Evolutionary conservation across 192 early-diverging fungal species (phyloP).

Genomic region (Coemansia reversa): DNA sequence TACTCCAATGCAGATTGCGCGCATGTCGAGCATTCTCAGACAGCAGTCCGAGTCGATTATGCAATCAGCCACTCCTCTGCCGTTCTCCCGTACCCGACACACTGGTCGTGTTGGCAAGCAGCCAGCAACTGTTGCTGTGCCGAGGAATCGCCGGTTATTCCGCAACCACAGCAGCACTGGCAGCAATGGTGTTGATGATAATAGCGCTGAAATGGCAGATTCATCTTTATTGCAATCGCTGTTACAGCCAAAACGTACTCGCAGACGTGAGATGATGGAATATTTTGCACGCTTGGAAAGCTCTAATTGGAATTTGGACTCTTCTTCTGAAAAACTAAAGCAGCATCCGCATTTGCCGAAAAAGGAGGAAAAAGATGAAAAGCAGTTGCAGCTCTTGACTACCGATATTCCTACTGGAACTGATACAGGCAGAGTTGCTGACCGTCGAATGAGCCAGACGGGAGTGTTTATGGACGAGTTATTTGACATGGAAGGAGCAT

Average conservation of each 20-base stretch:
- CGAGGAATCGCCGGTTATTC: not conserved
- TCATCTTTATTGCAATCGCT: constrained; percentile 6
- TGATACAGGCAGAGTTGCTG: not conserved
- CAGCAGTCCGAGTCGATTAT: not conserved
- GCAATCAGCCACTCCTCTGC: not conserved
- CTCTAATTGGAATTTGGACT: too few relatives aligned
- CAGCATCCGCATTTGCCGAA: too few relatives aligned
- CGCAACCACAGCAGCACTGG: not conserved
- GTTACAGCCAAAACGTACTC: constrained; percentile 16
- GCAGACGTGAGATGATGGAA: not conserved
- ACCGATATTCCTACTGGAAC: too few relatives aligned
- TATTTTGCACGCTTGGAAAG: not conserved
- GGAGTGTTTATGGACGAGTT: constrained; percentile 4
- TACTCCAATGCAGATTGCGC: constrained; percentile 44
- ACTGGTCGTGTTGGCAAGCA: not conserved
- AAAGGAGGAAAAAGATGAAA: too few relatives aligned
- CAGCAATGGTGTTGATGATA: not conserved
- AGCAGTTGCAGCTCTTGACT: too few relatives aligned
- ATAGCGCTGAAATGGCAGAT: not conserved
- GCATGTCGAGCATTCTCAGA: constrained; percentile 41
- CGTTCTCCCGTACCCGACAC: constrained; percentile 1
- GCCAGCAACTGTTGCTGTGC: not conserved
- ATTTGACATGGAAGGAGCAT: constrained; percentile 5
- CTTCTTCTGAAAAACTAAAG: too few relatives aligned
- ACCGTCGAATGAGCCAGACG: not conserved